Conservation (phyloP, 768 basidiomycete genomes). For the Hydnomerulius pinastri region DNA sequence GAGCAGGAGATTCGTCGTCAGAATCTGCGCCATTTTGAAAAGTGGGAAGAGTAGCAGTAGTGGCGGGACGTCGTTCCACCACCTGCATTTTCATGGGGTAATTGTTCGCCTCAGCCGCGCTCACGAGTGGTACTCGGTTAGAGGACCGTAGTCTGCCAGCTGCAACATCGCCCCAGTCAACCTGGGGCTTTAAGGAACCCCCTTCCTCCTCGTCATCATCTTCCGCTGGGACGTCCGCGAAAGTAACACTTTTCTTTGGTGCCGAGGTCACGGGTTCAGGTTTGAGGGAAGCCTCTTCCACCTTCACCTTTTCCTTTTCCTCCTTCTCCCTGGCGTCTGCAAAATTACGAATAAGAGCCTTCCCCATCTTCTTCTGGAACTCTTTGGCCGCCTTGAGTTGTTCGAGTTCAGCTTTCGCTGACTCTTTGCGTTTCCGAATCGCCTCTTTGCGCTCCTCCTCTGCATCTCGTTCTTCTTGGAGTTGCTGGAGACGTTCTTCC, state of each 20-base stretch:
- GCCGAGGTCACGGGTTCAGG: slow-evolving; percentile 33
- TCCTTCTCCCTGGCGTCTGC: slow-evolving; percentile 42
- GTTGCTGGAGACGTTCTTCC: slow-evolving; percentile 57
- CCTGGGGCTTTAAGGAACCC: slow-evolving; percentile 6
- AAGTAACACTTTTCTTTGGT: slow-evolving; percentile 65
- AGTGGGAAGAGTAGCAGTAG: slow-evolving; percentile 14
- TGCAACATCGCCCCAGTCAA: slow-evolving; percentile 58
- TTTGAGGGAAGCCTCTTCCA: slow-evolving; percentile 25
- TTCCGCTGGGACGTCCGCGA: slow-evolving; percentile 46
- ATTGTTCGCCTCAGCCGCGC: slow-evolving; percentile 30
- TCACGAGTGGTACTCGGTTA: slow-evolving; percentile 37
- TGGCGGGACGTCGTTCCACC: slow-evolving; percentile 59
- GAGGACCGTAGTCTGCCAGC: slow-evolving; percentile 48
- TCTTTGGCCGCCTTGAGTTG: slow-evolving; percentile 41
- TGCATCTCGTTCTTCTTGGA: slow-evolving; percentile 41
- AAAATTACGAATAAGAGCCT: slow-evolving; percentile 52
- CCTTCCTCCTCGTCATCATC: slow-evolving; percentile 18
- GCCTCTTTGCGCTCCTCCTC: slow-evolving; percentile 46
- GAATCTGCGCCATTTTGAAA: slow-evolving; percentile 46
- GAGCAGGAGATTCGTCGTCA: slow-evolving; percentile 64
- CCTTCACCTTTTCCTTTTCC: slow-evolving; percentile 35
- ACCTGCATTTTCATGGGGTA: slow-evolving; percentile 69
- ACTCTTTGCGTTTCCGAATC: slow-evolving; percentile 53
- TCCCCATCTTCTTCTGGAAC: slow-evolving; percentile 80
- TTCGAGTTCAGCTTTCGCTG: slow-evolving; percentile 43